phyloP scores from a whole-genome alignment of 352 stramenopile genomes.

The Globisporangium cylindrosporum region DNA sequence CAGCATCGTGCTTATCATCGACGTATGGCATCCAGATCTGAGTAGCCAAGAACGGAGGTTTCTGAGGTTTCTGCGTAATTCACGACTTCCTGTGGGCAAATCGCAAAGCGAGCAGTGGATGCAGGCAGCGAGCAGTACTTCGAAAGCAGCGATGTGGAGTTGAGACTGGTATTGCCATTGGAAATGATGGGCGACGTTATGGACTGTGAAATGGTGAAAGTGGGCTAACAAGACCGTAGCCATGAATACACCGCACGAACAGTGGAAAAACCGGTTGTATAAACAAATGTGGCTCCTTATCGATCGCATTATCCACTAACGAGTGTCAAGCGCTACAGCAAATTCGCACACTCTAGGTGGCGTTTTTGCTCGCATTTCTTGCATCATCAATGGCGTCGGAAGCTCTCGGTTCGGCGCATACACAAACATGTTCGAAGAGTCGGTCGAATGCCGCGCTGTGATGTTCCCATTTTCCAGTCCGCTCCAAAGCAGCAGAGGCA shows the following conservation, averaged over 20 bases:
- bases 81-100: not conserved
- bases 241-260: not conserved
- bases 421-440: constrained; percentile 4
- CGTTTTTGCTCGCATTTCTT: constrained; percentile 1
- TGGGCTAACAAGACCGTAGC: not conserved
- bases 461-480: constrained; percentile 1
- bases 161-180: not conserved
- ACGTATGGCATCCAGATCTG: not conserved
- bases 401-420: not conserved
- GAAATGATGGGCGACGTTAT: not conserved
- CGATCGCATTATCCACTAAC: constrained; percentile 9
- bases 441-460: not conserved
- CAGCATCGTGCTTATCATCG: not conserved
- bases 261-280: not conserved
- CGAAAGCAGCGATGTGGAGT: not conserved
- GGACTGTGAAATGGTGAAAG: not conserved
- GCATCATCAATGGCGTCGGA: not conserved
- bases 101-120: not conserved
- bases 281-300: constrained; percentile 7
- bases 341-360: not conserved
- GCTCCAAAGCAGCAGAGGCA: not conserved
- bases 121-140: not conserved
- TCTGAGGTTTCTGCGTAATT: not conserved
- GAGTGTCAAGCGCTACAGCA: constrained; percentile 3
- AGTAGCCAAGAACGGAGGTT: not conserved